Conservation (phyloP, 1,284 basidiomycete species). For the Pseudozyma hubeiensis region DNA sequence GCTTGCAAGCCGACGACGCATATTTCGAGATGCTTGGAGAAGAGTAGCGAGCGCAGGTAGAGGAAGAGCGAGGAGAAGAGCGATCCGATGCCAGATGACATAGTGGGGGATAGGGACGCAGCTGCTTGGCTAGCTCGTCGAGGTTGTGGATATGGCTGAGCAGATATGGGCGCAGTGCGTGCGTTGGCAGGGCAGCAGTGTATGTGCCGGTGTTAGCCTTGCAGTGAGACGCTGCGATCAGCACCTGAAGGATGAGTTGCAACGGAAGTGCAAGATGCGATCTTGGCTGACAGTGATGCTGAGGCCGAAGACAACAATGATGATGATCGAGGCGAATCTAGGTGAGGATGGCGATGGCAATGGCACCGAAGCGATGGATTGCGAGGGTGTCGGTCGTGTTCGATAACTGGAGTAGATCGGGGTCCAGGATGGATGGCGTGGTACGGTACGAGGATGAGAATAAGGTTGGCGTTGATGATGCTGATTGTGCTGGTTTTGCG, state of each 20-base stretch:
- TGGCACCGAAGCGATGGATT: too few species aligned
- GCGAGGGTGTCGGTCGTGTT: too few species aligned
- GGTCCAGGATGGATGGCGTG: background rate
- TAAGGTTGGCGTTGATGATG: background rate
- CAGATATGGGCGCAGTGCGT: background rate
- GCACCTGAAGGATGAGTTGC: too few species aligned
- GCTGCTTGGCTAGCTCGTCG: background rate
- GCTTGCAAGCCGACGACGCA: constrained; percentile 93
- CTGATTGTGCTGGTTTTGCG: background rate
- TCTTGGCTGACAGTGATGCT: too few species aligned
- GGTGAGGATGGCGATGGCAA: too few species aligned
- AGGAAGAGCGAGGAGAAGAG: constrained; percentile 55
- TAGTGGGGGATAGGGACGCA: constrained; percentile 5
- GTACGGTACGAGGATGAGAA: background rate
- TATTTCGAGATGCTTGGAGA: constrained; percentile 89
- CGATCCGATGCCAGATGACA: constrained; percentile 44
- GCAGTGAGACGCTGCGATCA: too few species aligned
- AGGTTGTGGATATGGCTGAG: background rate
- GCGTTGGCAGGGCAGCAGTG: background rate
- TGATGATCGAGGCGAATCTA: too few species aligned
- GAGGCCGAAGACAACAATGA: too few species aligned
- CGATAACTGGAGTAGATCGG: too few species aligned
- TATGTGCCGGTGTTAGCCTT: too few species aligned
- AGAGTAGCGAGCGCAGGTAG: constrained; percentile 75
- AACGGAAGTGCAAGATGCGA: too few species aligned